phyloP scores from a whole-genome alignment of 805 yeast species.

The Tetrapisispora namnaoensis region DNA sequence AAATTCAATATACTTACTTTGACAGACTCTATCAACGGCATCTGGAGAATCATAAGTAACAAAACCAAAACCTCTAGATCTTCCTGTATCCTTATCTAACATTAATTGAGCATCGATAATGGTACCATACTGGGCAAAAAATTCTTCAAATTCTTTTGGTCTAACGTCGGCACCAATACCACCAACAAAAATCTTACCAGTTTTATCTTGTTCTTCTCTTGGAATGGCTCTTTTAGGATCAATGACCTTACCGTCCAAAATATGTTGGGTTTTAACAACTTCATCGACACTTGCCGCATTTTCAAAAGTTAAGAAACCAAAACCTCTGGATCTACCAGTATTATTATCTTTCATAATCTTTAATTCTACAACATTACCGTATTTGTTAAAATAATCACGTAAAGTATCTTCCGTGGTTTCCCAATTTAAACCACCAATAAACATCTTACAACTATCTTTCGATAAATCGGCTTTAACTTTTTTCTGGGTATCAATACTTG shows the following conservation, averaged over 20 bases:
- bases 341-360: slow-evolving; percentile 86
- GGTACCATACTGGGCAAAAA: slow-evolving; percentile 78
- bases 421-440: slow-evolving; percentile 96
- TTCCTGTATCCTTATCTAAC: slow-evolving; percentile 95
- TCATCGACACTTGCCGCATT: slow-evolving; percentile 75
- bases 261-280: slow-evolving; percentile 78
- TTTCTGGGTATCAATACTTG: slow-evolving; percentile 7
- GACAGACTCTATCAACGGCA: slow-evolving; percentile 84
- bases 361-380: slow-evolving; percentile 79
- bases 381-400: slow-evolving; percentile 72
- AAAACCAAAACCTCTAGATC: slow-evolving; percentile 95
- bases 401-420: slow-evolving; percentile 88
- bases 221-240: slow-evolving; percentile 98
- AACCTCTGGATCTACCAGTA: slow-evolving; percentile 88
- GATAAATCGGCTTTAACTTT: slow-evolving; percentile 40
- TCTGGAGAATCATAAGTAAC: slow-evolving; percentile 91
- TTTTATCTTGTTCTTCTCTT: slow-evolving; percentile 91
- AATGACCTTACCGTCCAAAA: slow-evolving; percentile 88
- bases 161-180: slow-evolving; percentile 92
- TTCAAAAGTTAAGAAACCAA: slow-evolving; percentile 84
- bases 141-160: slow-evolving; percentile 78
- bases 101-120: slow-evolving; percentile 93
- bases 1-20: slow-evolving; percentile 68
- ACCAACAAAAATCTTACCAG: slow-evolving; percentile 95
- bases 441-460: slow-evolving; percentile 83